phyloP scores from a whole-genome alignment of 768 basidiomycete genomes.

The Amanita rimosa region DNA sequence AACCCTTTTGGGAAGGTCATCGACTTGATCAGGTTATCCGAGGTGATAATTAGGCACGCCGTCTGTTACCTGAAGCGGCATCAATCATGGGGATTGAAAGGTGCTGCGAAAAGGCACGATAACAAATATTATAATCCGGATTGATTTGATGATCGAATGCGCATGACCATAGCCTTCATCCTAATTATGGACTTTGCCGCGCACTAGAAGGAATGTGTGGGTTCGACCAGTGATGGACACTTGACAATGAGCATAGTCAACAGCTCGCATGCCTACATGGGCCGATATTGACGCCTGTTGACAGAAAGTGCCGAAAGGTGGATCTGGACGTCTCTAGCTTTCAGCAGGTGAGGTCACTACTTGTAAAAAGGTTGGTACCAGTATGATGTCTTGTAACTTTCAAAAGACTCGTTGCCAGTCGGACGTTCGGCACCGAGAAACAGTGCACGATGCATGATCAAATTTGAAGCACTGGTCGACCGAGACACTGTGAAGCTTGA shows the following conservation, averaged over 20 bases:
- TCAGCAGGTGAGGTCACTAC: neutral
- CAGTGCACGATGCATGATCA: neutral
- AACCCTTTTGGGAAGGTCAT: neutral
- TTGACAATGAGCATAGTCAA: constrained; percentile 3
- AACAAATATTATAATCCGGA: neutral
- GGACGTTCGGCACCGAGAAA: neutral
- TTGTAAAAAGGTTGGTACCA: neutral
- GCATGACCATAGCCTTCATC: constrained; percentile 4
- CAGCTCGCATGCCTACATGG: neutral
- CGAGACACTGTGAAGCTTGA: constrained; percentile 2
- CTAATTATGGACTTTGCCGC: constrained; percentile 5
- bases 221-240: constrained; percentile 2
- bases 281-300: constrained; percentile 6
- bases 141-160: constrained; percentile 3
- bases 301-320: constrained; percentile 1
- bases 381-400: neutral
- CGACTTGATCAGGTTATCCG: constrained; percentile 1
- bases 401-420: too few relatives aligned
- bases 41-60: constrained; percentile 2
- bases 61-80: neutral
- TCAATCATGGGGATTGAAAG: neutral
- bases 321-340: neutral
- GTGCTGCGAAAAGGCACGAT: neutral
- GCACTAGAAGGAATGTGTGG: constrained; percentile 1
- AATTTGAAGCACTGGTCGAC: neutral